Conservation (phyloP, 768 basidiomycete genomes). For the Hygrophorus russula region DNA sequence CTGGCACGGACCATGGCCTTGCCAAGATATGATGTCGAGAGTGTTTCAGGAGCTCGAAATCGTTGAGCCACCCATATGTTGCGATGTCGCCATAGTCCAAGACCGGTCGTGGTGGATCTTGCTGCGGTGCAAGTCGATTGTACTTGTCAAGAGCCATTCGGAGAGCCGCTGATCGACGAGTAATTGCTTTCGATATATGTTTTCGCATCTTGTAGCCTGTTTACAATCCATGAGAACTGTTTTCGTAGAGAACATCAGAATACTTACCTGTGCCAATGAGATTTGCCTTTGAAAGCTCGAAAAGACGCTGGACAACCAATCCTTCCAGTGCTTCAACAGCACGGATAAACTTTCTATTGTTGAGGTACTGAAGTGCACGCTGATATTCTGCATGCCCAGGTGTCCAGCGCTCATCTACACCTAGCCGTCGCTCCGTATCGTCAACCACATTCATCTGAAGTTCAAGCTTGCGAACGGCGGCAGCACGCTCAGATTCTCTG, state of each 20-base stretch:
- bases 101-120: conserved; percentile 9
- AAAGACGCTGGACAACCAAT: conserved; percentile 18
- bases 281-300: conserved; percentile 19
- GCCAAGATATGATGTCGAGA: conserved; percentile 14
- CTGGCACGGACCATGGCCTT: conserved; percentile 13
- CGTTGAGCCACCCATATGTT: conserved; percentile 9
- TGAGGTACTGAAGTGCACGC: background rate
- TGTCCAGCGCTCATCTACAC: background rate
- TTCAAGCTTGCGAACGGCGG: background rate
- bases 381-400: background rate
- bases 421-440: conserved; percentile 7
- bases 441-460: conserved; percentile 3
- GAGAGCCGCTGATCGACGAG: conserved; percentile 16
- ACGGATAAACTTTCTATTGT: background rate
- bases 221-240: background rate
- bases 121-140: conserved; percentile 13
- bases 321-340: conserved; percentile 19
- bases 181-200: conserved; percentile 19
- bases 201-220: conserved; percentile 20
- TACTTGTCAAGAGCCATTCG: conserved; percentile 15
- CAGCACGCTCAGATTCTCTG: background rate
- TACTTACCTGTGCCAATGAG: conserved; percentile 14
- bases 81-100: conserved; percentile 10
- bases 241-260: conserved; percentile 1
- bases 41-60: conserved; percentile 11